Percentiles rank a stretch among this genome's conserved stretches.
phyloP scores from a whole-genome alignment of 129 eudicot genomes.

The Pseudognaphalium luteoalbum region DNA sequence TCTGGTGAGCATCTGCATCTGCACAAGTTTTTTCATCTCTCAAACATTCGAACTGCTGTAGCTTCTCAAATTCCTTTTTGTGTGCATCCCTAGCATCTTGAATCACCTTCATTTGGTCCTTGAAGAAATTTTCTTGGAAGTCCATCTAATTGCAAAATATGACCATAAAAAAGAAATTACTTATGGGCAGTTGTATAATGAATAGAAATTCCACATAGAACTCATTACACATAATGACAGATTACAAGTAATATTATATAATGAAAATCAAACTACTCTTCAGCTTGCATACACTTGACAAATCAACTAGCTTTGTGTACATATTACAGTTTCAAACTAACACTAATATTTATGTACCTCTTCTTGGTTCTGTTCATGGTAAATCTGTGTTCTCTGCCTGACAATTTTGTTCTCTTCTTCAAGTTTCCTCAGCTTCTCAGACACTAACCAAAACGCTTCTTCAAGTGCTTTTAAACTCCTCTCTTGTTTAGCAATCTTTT shows the following conservation, averaged over 20 bases:
- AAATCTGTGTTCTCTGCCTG: slow-evolving; percentile 48
- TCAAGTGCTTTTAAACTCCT: slow-evolving; percentile 54
- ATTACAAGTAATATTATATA: background rate
- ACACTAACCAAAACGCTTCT: slow-evolving; percentile 45
- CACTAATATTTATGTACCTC: slow-evolving; percentile 47
- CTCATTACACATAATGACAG: background rate
- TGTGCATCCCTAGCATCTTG: slow-evolving; percentile 48
- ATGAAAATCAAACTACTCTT: background rate
- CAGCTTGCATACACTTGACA: background rate
- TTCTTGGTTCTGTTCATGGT: slow-evolving; percentile 65
- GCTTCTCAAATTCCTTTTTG: slow-evolving; percentile 58
- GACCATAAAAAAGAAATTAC: background rate
- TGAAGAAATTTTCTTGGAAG: slow-evolving; percentile 61
- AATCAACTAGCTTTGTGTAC: background rate
- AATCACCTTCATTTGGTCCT: slow-evolving; percentile 51
- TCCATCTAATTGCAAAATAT: slow-evolving; percentile 54
- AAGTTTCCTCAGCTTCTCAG: slow-evolving; percentile 54
- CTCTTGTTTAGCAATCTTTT: slow-evolving; percentile 55
- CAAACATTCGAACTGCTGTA: slow-evolving; percentile 50
- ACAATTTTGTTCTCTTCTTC: slow-evolving; percentile 57
- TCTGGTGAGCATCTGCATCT: slow-evolving; percentile 35
- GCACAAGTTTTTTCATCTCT: slow-evolving; percentile 35
- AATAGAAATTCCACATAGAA: background rate
- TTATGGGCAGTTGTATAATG: background rate
- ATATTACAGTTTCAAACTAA: background rate